Conservation (phyloP, 768 basidiomycete genomes). For the Paxillus ammoniavirescens region DNA sequence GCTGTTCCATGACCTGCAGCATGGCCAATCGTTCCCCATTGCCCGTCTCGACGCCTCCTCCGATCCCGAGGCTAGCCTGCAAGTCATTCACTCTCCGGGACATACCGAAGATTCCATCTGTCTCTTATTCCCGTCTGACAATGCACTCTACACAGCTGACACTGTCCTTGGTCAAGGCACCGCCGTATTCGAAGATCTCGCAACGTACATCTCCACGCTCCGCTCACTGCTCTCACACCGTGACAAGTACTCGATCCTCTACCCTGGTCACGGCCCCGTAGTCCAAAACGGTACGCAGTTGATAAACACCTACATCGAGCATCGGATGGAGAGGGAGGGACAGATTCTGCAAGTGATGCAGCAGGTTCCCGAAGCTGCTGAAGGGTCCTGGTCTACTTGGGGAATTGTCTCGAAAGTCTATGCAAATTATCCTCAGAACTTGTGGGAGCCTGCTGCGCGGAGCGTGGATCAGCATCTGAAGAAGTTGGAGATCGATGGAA, state of each 20-base stretch:
- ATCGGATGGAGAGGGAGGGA: slow-evolving; percentile 77
- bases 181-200: slow-evolving; percentile 83
- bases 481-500: slow-evolving; percentile 68
- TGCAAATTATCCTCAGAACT: slow-evolving; percentile 61
- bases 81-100: slow-evolving; percentile 83
- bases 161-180: slow-evolving; percentile 90
- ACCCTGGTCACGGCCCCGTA: slow-evolving; percentile 88
- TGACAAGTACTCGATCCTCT: slow-evolving; percentile 55
- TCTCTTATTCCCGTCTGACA: slow-evolving; percentile 65
- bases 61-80: slow-evolving; percentile 34
- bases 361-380: slow-evolving; percentile 23
- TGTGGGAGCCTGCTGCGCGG: slow-evolving; percentile 73
- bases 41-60: slow-evolving; percentile 9
- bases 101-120: slow-evolving; percentile 88
- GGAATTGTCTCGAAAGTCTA: slow-evolving; percentile 67
- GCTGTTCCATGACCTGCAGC: slow-evolving; percentile 56
- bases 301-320: slow-evolving; percentile 72
- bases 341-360: slow-evolving; percentile 64
- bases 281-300: slow-evolving; percentile 58
- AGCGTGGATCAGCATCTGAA: slow-evolving; percentile 68
- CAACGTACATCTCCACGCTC: slow-evolving; percentile 65
- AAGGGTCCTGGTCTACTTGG: slow-evolving; percentile 56
- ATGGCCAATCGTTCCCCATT: slow-evolving; percentile 51
- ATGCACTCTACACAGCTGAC: slow-evolving; percentile 85
- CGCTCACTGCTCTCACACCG: slow-evolving; percentile 46